Conservation (phyloP, 1,284 basidiomycete species). For the Ceratobasidium sp. region DNA sequence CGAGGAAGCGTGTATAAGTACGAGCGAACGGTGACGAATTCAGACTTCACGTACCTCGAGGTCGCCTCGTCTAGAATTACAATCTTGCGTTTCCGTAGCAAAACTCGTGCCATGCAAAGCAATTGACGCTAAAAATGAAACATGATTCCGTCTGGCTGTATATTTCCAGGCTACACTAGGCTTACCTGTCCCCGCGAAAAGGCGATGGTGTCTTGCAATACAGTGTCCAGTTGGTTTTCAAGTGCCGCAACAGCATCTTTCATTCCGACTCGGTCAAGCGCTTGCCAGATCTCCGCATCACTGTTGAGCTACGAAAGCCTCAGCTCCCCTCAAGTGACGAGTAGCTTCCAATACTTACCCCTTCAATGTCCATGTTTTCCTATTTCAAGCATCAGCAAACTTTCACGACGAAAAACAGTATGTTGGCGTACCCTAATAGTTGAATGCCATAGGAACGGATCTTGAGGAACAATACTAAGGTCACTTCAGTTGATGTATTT, state of each 20-base stretch:
- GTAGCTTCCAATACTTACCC: neutral
- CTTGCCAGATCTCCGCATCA: constrained; percentile 26
- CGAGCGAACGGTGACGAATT: neutral
- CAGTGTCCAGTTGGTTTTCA: neutral
- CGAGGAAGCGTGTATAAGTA: neutral
- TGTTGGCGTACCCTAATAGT: neutral
- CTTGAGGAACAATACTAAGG: constrained; percentile 13
- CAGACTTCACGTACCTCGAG: neutral
- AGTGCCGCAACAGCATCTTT: constrained; percentile 5
- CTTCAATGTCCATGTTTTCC: constrained; percentile 23
- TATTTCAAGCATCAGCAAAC: neutral
- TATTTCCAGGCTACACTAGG: neutral
- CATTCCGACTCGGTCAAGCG: constrained; percentile 26
- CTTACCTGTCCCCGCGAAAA: constrained; percentile 23
- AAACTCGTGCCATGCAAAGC: constrained; percentile 14
- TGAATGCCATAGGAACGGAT: constrained; percentile 27
- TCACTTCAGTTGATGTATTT: neutral
- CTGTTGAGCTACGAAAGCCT: neutral
- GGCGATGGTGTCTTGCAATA: constrained; percentile 1
- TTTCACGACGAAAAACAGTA: neutral
- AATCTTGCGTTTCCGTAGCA: constrained; percentile 21
- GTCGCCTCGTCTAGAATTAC: constrained; percentile 18
- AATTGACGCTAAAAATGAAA: neutral
- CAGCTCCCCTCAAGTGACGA: neutral
- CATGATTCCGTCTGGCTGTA: neutral